Evolutionary conservation across 2,329 filamentous ascomycete genomes (phyloP), one percentile per base, ranked within the genome.

Genomic region (Phialophora expanda): DNA sequence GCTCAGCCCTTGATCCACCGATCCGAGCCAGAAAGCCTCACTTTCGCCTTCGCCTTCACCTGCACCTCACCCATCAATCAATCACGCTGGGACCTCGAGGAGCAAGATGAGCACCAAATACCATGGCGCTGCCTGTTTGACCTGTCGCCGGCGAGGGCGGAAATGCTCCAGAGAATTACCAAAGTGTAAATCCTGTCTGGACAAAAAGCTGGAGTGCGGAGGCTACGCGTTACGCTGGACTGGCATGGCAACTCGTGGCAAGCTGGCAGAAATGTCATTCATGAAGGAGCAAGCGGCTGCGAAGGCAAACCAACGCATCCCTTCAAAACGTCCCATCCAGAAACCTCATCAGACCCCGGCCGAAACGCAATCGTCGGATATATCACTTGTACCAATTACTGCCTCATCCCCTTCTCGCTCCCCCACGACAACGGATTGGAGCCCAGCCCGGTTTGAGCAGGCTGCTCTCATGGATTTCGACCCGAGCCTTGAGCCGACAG

Each of bases 111-210:
- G 28, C 57, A 50, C 24, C 57, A 60, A 32, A 32, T 50, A 48
- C 50, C 62, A 65, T 30, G 63, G 63, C 9, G 41, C 53, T 14
- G 64, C 64, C 12, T 66, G 64, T 44, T 34, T 44, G 64, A 66
- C 58, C 8, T 66, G 64, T n/a, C 58, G 64, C 11, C 64, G 64
- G 8, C 14, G 64, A n/a, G 64, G 64, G 11, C 58, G 59, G 7
- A 62, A 62, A 32, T 66, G 64, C 34, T 41, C 50, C n/a, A 48
- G 46, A 20, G 53, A 57, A 32, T 38, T 66, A 2, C 64, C 64
- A 4, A 57, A 38, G 14, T 66, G 64, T 26, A 38, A 41, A 26
- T 50, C 50, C 14, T 66, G 64, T 24, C 20, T 57, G 7, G 26
- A 50, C 22, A 62, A 58, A 54, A 26, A 44, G 17, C 38, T 62